Percentiles rank a stretch among this genome's conserved stretches.
These are phyloP conservation scores for Bondarzewia mesenterica DNA, from an alignment of 1,284 basidiomycete species.

Conservation along the genomic window DNA sequence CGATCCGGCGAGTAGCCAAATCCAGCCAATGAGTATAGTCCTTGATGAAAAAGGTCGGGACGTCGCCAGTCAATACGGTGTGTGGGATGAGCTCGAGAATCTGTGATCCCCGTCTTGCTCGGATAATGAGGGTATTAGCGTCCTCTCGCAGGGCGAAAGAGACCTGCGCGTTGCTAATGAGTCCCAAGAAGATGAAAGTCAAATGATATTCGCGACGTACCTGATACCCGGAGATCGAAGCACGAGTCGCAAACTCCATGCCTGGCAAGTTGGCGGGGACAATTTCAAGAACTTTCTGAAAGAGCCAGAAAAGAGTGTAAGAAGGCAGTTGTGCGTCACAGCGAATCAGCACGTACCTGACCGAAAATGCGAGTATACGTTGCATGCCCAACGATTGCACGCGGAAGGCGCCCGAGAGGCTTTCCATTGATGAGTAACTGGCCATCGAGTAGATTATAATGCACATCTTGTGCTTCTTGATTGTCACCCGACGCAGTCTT, in stretches of 20 bases:
- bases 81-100: conserved; percentile 30
- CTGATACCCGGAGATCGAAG: conserved; percentile 3
- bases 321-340: conserved; percentile 5
- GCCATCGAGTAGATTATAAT: conserved; percentile 34
- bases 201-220: conserved; percentile 2
- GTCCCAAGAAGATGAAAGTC: neutral
- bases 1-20: conserved; percentile 20
- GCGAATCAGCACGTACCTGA: conserved; percentile 17
- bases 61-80: conserved; percentile 23
- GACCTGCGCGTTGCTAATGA: neutral
- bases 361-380: conserved; percentile 26
- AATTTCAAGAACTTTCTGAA: conserved; percentile 11
- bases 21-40: conserved; percentile 34
- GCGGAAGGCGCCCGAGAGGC: conserved; percentile 29
- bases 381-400: conserved; percentile 22
- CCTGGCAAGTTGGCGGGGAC: conserved; percentile 8
- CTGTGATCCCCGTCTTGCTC: neutral
- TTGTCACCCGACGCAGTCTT: neutral
- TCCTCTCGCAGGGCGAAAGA: neutral
- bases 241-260: conserved; percentile 10
- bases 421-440: conserved; percentile 33
- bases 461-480: conserved; percentile 21
- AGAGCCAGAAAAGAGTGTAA: neutral
- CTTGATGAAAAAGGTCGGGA: conserved; percentile 27
- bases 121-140: neutral